Evolutionary conservation across 768 basidiomycete genomes (phyloP), one percentile per base, ranked within the genome.

Genomic region (Lentinula sp.): DNA sequence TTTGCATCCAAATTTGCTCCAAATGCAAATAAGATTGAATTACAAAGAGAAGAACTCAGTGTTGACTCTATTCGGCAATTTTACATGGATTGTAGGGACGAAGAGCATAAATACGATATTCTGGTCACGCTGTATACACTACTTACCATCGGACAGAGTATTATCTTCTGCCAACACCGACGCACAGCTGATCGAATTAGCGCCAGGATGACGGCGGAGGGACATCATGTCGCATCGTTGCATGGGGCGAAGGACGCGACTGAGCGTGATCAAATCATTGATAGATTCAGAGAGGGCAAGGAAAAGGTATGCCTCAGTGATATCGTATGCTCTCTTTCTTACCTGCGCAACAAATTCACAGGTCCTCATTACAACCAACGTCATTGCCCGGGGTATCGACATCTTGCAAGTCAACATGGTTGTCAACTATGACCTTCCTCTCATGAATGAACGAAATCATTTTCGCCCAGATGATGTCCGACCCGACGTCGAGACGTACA

Each of bases 361-460:
- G 80, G 82, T 84, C 54, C 77, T 99, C 65, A 99, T 99, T 71
- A 98, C 97, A 57, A 99, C 97, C 42, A 99, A 99, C 74, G 97
- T 99, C 69, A 91, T 98, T 64, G 95, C 97, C 1, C 87, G 97
- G 16, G 97, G 97, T 46, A 98, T 99, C 76, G 97, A 99, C 68
- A 97, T 99, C 69, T 81, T 94, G 59, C 96, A 98, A 77, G 97
- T 99, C 67, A 99, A 98, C 80, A 95, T 99, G 95, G 96, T 98
- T n/a, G 94, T 99, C 73, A 98, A 98, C 76, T 99, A 98, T 70
- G 95, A 98, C 70, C 82, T 97, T 32, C 95, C 95, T 0, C 76
- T 94, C 50, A 85, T 91, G 83, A 88, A 85, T 65, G 90, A 91
- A 67, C 85, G 89, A 13, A 76, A 78, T 58, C 72, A 70, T 65